Percentiles rank a stretch among this genome's conserved stretches.
Conservation (phyloP, 164 flowering plant genomes). For the Magnolia changhungtana region DNA sequence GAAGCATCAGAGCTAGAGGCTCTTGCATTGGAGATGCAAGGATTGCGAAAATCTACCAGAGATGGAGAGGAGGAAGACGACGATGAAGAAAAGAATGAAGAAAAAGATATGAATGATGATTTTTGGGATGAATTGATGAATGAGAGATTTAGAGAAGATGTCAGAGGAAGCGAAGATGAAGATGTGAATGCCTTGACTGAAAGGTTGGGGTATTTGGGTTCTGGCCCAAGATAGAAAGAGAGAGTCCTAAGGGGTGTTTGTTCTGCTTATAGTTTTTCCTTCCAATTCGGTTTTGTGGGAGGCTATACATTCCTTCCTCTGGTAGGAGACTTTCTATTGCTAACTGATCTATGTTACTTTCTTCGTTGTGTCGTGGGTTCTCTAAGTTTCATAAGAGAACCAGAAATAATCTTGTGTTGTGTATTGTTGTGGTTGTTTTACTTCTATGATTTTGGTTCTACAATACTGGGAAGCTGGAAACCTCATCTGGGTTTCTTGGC, state of each 20-base stretch:
- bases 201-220: conserved; percentile 51
- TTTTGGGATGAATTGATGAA: conserved; percentile 60
- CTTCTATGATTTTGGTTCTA: not conserved
- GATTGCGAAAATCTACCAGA: conserved; percentile 17
- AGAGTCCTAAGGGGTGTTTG: not conserved
- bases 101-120: conserved; percentile 41
- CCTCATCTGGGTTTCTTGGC: not conserved
- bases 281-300: not conserved
- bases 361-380: not conserved
- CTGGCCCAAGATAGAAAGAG: conserved; percentile 33
- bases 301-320: not conserved
- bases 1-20: conserved; percentile 40
- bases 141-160: conserved; percentile 29
- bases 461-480: not conserved
- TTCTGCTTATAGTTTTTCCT: not conserved
- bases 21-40: conserved; percentile 45
- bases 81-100: conserved; percentile 29
- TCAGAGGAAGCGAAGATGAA: conserved; percentile 34
- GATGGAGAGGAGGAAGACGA: conserved; percentile 27
- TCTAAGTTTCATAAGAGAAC: not conserved
- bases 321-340: not conserved
- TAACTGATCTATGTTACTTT: not conserved
- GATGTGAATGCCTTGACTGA: conserved; percentile 46
- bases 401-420: no score
- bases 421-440: not conserved